A percentile compares a stretch with the other conserved stretches of the same genome.
Evolutionary conservation across 2,329 filamentous ascomycete genomes (phyloP).

Genomic region (Ascosphaera pollenicola): DNA sequence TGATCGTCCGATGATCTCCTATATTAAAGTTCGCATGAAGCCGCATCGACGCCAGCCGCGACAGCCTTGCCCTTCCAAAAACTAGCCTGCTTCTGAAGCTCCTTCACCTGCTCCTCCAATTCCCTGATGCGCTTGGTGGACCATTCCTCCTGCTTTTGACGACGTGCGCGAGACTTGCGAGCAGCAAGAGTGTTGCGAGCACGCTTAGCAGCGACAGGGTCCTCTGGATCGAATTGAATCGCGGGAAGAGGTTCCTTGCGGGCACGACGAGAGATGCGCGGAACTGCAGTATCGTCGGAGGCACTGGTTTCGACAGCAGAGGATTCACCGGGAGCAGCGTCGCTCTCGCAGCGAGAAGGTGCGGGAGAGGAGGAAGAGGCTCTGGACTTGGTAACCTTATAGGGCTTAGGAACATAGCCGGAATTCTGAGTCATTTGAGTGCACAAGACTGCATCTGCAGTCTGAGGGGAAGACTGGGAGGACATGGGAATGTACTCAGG

Average conservation of each 20-base stretch:
- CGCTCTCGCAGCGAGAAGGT: conserved; percentile 6
- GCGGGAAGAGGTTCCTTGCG: conserved; percentile 62
- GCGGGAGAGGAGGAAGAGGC: conserved; percentile 11
- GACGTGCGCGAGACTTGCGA: conserved; percentile 76
- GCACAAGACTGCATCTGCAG: not conserved
- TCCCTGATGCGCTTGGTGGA: conserved; percentile 53
- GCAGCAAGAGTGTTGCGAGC: conserved; percentile 84
- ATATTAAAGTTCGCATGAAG: no score
- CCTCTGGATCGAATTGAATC: conserved; percentile 52
- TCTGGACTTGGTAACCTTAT: conserved; percentile 10
- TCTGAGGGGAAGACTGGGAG: not conserved
- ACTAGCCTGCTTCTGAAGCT: conserved; percentile 15
- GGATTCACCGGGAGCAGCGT: conserved; percentile 6
- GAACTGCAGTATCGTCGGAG: not conserved
- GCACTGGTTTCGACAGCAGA: conserved; percentile 6
- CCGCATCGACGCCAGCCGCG: conserved; percentile 1
- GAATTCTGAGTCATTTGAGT: not conserved
- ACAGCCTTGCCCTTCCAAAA: conserved; percentile 16
- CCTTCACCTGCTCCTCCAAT: conserved; percentile 28
- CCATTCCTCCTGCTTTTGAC: conserved; percentile 52
- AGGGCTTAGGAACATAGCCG: not conserved
- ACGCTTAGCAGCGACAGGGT: conserved; percentile 71
- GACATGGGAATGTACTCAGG: not conserved
- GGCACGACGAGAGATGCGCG: conserved; percentile 44
- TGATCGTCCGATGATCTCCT: no score